These are phyloP conservation scores for Hanseniaspora occidentalis DNA, from an alignment of 805 yeast genomes.

Conservation along the genomic window DNA sequence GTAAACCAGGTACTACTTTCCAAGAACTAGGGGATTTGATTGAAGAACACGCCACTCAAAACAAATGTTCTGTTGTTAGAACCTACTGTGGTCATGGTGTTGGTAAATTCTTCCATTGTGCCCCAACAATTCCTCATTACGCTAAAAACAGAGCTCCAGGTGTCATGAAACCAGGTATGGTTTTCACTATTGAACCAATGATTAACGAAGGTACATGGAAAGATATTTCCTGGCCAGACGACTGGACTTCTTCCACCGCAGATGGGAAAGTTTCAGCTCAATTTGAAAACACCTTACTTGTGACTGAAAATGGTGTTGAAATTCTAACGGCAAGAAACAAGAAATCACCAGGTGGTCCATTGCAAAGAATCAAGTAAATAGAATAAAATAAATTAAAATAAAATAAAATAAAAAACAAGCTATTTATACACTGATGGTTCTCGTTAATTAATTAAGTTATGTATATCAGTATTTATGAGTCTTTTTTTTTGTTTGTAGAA, in stretches of 20 bases:
- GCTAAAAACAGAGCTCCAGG: slow-evolving; percentile 90
- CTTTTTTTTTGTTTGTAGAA: no score
- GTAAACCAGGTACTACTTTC: slow-evolving; percentile 87
- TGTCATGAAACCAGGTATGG: slow-evolving; percentile 89
- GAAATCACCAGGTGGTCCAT: slow-evolving; percentile 81
- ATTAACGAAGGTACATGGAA: slow-evolving; percentile 70
- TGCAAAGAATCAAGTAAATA: slow-evolving; percentile 34
- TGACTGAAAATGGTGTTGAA: slow-evolving; percentile 90
- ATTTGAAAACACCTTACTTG: slow-evolving; percentile 85
- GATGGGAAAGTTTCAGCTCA: slow-evolving; percentile 91
- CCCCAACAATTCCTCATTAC: slow-evolving; percentile 90
- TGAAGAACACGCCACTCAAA: slow-evolving; percentile 70
- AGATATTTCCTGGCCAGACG: slow-evolving; percentile 91
- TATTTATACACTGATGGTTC: no score
- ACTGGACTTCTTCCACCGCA: slow-evolving; percentile 87
- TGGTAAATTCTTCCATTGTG: slow-evolving; percentile 75
- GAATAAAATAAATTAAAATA: no score
- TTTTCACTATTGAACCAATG: slow-evolving; percentile 97
- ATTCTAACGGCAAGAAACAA: slow-evolving; percentile 72
- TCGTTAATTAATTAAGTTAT: no score
- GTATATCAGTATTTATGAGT: no score
- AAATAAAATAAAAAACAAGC: no score
- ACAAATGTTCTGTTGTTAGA: slow-evolving; percentile 77
- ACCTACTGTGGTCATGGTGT: slow-evolving; percentile 93
- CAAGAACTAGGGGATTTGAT: slow-evolving; percentile 79